Evolutionary conservation across 768 basidiomycete genomes (phyloP).

Genomic region (Tephrocybe sp.): DNA sequence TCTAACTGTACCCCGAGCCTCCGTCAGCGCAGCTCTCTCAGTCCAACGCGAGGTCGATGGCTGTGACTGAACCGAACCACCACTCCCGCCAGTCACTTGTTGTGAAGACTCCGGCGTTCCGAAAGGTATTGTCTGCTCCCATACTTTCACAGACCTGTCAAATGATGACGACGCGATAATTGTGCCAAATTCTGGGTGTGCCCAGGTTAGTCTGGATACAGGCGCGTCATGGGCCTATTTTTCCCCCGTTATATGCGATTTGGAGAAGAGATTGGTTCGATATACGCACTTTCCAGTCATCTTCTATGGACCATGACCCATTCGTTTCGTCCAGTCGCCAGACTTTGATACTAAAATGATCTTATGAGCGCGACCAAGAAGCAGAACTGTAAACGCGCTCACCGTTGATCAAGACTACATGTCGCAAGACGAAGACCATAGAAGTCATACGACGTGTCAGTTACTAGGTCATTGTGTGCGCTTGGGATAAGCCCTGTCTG

Average conservation of each 20-base stretch:
- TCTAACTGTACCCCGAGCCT: slow-evolving; percentile 84
- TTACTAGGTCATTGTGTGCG: slow-evolving; percentile 78
- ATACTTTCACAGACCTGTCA: slow-evolving; percentile 90
- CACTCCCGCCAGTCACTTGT: slow-evolving; percentile 23
- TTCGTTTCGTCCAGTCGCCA: slow-evolving; percentile 76
- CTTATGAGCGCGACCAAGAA: slow-evolving; percentile 11
- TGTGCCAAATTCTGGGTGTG: slow-evolving; percentile 89
- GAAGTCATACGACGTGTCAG: slow-evolving; percentile 87
- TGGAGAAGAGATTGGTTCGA: not conserved
- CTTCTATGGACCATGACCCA: slow-evolving; percentile 75
- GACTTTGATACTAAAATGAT: slow-evolving; percentile 67
- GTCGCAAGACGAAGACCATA: slow-evolving; percentile 84
- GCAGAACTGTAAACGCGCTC: slow-evolving; percentile 8
- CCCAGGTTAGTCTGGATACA: slow-evolving; percentile 81
- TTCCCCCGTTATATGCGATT: slow-evolving; percentile 40
- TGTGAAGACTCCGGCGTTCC: slow-evolving; percentile 25
- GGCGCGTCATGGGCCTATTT: slow-evolving; percentile 91
- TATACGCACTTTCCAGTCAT: slow-evolving; percentile 83
- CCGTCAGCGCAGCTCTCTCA: slow-evolving; percentile 71
- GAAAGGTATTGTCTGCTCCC: slow-evolving; percentile 61
- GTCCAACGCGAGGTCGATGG: slow-evolving; percentile 57
- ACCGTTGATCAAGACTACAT: slow-evolving; percentile 82
- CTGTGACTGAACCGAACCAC: slow-evolving; percentile 15
- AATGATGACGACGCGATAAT: slow-evolving; percentile 86
- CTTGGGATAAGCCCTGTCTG: slow-evolving; percentile 78